Base-by-base conservation (phyloP, 768 basidiomycete genomes). In the Psilocybe subaeruginosa region DNA sequence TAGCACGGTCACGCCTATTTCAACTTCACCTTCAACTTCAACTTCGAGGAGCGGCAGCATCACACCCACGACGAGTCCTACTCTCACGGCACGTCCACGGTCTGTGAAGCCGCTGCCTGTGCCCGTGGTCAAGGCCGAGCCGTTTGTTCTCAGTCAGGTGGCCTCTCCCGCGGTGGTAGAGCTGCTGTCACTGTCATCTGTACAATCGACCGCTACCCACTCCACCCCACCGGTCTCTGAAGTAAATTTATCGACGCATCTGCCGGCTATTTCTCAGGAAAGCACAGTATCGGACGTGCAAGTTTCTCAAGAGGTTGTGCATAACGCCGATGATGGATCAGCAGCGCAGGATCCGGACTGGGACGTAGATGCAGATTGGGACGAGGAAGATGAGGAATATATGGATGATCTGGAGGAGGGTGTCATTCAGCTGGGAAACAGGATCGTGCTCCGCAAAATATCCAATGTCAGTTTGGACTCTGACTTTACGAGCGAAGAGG, bases 41-140 rank as follows among this genome's bases (percentile, higher is more conserved):
- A 7, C 6, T 35, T 35, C 33, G 7, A 23, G 23, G 23, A 23
- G 33, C 11, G 30, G 49, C 49, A 50, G 27, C 49, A 23, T 35
- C 33, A 50, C 35, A 14, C 17, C 14, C 33, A 54, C 39, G 33
- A 14, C 45, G 29, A 30, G 45, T n/a, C 30, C 14, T 30, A 35
- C 54, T 8, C 19, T 19, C 30, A 23, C 35, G 9, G 19, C 59
- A 33, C 30, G 23, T 41, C 35, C 51, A 17, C 30, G 53, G 4
- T 27, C 54, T 35, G 30, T n/a, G 19, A 23, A 56, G 7, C 60
- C 60, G 11, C n/a, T 61, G 39, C 60, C 60, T 56, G 37, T 63
- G 39, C 52, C 59, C 19, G 48, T 50, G 27, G 4, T 3, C 14
- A 14, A 37, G 8, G 31, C 17, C 6, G 33, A 35, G 33, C 33